Base-by-base conservation (phyloP, 2,329 filamentous ascomycete genomes). In the Tolypocladium guangdongense region DNA sequence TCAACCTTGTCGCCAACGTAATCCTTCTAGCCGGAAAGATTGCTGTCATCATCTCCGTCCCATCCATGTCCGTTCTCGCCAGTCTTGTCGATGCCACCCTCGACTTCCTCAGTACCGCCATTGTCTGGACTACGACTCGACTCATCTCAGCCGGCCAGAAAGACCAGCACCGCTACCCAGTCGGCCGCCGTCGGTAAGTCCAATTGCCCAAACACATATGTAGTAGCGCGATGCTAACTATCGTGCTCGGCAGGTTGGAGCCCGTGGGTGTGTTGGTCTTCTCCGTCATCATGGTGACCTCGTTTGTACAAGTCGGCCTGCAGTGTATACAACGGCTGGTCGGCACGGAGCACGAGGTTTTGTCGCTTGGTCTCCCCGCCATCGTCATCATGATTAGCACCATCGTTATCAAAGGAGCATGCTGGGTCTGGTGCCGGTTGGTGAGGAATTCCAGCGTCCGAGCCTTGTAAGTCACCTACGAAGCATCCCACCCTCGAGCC, bases 371-470 rank as follows among this genome's bases (percentile, higher is more conserved):
- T 0, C 63, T 84, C 18, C 80, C 88, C 0, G 87, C 90, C 6
- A 83, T 95, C 54, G 72, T 74, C 49, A 92, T 95, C 66, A 95
- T 96, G 90, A 71, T 84, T 6, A 75, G 79, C 39, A 95, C 90
- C 0, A 87, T 95, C 39, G 68, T 91, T 45, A 84, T 95, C 68
- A 95, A 95, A 67, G 82, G 87, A 22, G 71, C 81, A 11, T 91
- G 87, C 69, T 96, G 88, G 88, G 64, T 95, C 39, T 95, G 88
- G 87, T 95, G 88, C 66, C 86, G 90, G 7, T 68, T 93, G 36
- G 87, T 95, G 59, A 88, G 83, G 60, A 95, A 95, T 66, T 90
- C 87, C 2, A 89, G 85, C 57, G 90, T 95, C 5, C 88, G 91
- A 65, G 89, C 90, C 1, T 73, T 95, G 59, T 80, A 66, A 66